Evolutionary conservation across 2,329 filamentous ascomycete species (phyloP), one percentile per base, ranked within the genome.

Genomic region (Trichoderma guizhouense): DNA sequence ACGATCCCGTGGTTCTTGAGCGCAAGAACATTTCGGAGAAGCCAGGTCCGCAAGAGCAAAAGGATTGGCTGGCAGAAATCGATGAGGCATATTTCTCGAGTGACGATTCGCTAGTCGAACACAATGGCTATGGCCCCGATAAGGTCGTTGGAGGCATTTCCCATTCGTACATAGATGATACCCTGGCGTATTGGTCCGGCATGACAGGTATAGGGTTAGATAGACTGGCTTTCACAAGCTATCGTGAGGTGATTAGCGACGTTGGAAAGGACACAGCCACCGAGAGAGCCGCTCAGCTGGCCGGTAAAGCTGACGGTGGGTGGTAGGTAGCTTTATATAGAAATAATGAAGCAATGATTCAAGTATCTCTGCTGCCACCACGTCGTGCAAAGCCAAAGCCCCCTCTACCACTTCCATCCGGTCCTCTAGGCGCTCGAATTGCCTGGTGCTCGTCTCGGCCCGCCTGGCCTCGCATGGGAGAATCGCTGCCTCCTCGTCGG

Each of bases 21-120:
- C 85, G 85, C 62, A 85, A 83, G 74, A 82, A 83, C 3, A 75
- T 84, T 15, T 79, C 81, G 3, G 80, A 82, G 36, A 92, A 92
- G 77, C 87, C 90, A 34, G 91, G 92, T 0, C 89, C 91, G 5
- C 89, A 91, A 73, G 93, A 95, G 82, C 94, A 97, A 82, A 97
- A 95, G 79, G 89, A 91, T 64, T 98, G 94, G 93, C 82, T 97
- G 74, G 88, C 89, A 12, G 87, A 90, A 74, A 91, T 97, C 12
- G 94, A 97, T 75, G 94, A 97, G 82, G 94, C 94, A 7, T 97
- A 97, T 81, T 97, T 93, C 78, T 97, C 94, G 7, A 90, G 86
- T 36, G 90, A 91, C 7, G 90, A 92, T 58, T 79, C 81, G 18
- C 85, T 85, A 55, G 74, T 72, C 30, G 79, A 77, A 58, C 74